Percentiles rank a stretch among this genome's conserved stretches.
These are phyloP conservation scores for Lichtheimia ornata DNA, from an alignment of 371 early-diverging fungal genomes.

Conservation along the genomic window DNA sequence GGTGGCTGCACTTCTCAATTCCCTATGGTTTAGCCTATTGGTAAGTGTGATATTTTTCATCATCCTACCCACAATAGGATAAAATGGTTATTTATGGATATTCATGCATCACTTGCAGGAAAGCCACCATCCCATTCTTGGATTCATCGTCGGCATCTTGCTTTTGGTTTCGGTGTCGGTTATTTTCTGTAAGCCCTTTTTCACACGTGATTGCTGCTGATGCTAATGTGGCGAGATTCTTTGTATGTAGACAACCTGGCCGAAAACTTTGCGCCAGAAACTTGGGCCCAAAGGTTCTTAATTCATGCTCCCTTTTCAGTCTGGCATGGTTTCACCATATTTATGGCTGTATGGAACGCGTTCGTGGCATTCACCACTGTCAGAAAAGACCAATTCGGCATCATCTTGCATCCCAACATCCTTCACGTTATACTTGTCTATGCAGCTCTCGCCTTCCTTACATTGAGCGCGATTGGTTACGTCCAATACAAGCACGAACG, in stretches of 20 bases:
- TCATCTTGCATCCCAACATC: slow-evolving; percentile 26
- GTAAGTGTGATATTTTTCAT: slow-evolving; percentile 28
- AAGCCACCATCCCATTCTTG: slow-evolving; percentile 34
- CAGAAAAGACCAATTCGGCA: slow-evolving; percentile 23
- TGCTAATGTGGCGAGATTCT: too few species aligned
- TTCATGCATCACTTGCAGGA: slow-evolving; percentile 3
- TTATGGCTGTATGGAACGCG: slow-evolving; percentile 55
- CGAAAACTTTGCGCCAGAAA: slow-evolving; percentile 39
- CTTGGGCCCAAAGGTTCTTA: slow-evolving; percentile 52
- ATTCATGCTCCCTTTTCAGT: slow-evolving; percentile 74
- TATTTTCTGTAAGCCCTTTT: slow-evolving; percentile 1
- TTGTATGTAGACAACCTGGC: slow-evolving; percentile 46
- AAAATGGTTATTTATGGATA: too few species aligned
- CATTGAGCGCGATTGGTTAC: slow-evolving; percentile 63
- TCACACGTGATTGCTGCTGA: too few species aligned
- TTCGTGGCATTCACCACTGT: slow-evolving; percentile 59
- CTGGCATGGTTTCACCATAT: slow-evolving; percentile 71
- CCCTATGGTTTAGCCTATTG: slow-evolving; percentile 64
- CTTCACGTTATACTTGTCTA: slow-evolving; percentile 51
- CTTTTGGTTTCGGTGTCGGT: slow-evolving; percentile 30
- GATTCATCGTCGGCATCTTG: slow-evolving; percentile 40
- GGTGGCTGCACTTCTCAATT: slow-evolving; percentile 56
- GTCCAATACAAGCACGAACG: slow-evolving; percentile 60
- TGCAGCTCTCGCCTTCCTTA: slow-evolving; percentile 54
- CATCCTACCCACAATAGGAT: background rate